A percentile compares a stretch with the other conserved stretches of the same genome.
These are phyloP conservation scores for Aristolochia contorta DNA, from an alignment of 164 flowering plant genomes.

Conservation along the genomic window DNA sequence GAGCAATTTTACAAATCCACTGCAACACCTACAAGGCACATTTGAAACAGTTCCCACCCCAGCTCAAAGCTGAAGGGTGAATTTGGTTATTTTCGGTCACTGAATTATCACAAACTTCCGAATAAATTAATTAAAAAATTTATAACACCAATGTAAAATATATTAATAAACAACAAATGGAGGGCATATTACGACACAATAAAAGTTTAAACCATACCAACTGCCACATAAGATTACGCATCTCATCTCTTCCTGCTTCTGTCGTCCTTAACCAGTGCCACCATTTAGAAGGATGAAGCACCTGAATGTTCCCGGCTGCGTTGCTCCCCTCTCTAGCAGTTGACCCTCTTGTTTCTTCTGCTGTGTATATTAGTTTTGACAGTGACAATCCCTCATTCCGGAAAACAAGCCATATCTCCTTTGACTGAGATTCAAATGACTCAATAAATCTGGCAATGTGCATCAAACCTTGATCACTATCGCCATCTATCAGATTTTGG, in stretches of 20 bases:
- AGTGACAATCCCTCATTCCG: slow-evolving; percentile 77
- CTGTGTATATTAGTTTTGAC: slow-evolving; percentile 79
- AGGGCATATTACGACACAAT: background rate
- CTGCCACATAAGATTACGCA: slow-evolving; percentile 80
- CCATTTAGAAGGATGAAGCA: slow-evolving; percentile 86
- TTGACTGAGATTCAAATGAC: slow-evolving; percentile 82
- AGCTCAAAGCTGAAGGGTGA: no score
- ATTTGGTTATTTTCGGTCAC: no score
- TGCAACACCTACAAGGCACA: no score
- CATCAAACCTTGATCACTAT: slow-evolving; percentile 71
- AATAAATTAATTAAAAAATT: background rate
- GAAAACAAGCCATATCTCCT: slow-evolving; percentile 97
- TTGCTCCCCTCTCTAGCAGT: slow-evolving; percentile 30
- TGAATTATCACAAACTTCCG: no score
- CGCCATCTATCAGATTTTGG: slow-evolving; percentile 6
- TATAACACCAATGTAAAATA: background rate
- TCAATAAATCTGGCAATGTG: slow-evolving; percentile 96
- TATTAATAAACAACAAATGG: background rate
- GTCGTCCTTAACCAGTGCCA: slow-evolving; percentile 97
- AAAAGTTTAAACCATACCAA: slow-evolving; percentile 46
- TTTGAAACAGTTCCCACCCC: no score
- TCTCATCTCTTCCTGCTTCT: slow-evolving; percentile 76
- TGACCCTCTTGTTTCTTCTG: slow-evolving; percentile 34
- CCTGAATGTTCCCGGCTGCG: slow-evolving; percentile 30
- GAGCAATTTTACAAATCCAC: no score